phyloP scores from a whole-genome alignment of 768 basidiomycete species.

The Boletus subcaerulescens region DNA sequence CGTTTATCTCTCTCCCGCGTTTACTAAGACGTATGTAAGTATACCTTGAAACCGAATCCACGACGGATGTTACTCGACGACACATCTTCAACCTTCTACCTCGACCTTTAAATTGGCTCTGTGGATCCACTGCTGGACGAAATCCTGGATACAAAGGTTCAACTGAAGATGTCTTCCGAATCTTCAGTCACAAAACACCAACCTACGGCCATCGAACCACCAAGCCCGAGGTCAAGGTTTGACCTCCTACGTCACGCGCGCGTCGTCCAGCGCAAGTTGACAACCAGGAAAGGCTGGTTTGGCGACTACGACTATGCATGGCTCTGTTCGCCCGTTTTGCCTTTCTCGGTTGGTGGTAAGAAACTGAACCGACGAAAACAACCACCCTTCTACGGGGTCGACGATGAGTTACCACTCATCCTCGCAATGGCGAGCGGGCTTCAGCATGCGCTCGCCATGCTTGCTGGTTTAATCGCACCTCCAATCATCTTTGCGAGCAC shows the following conservation, averaged over 20 bases:
- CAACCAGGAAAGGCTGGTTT: constrained; percentile 68
- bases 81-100: neutral
- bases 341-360: constrained; percentile 43
- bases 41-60: no score
- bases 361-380: constrained; percentile 26
- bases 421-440: constrained; percentile 72
- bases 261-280: constrained; percentile 35
- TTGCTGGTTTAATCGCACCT: constrained; percentile 78
- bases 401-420: constrained; percentile 68
- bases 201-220: constrained; percentile 13
- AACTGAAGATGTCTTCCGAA: constrained; percentile 13
- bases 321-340: constrained; percentile 68
- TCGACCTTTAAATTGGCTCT: neutral
- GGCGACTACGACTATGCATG: constrained; percentile 79
- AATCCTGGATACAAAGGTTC: neutral
- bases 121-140: neutral
- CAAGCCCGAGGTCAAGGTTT: constrained; percentile 1
- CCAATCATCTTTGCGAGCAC: constrained; percentile 75
- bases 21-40: no score
- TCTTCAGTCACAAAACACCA: constrained; percentile 16
- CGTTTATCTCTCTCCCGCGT: neutral
- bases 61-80: neutral
- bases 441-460: constrained; percentile 79
- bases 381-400: constrained; percentile 75
- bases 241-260: constrained; percentile 6